Base-by-base conservation (phyloP, 192 early-diverging fungal genomes). In the Globomyces pollinis-pini region DNA sequence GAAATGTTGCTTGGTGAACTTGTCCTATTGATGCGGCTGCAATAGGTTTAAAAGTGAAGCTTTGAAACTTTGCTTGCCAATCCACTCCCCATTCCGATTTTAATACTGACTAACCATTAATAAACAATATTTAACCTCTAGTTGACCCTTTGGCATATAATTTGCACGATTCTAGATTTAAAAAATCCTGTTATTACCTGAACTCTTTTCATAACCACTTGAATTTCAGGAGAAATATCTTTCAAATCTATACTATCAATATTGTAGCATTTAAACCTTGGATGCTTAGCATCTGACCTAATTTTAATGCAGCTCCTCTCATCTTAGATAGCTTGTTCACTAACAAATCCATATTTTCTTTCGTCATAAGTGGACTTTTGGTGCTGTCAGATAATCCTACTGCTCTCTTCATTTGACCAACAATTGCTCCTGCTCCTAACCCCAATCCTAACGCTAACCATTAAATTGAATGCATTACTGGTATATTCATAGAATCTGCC, bases 271-370 rank as follows among this genome's bases (percentile, higher is more conserved):
- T 62, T 34, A 55, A 76, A 77, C 88, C 87, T 74, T 98, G 96
- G 60, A 98, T 98, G 63, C 87, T 90, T 1, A 98, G 65, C 92
- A 98, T 96, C 67, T 98, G 96, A 3, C 93, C 96, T 32, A 98
- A 79, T 62, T 98, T 98, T 13, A 98, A 70, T 3, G 96, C 96
- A 0, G 96, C 96, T 1, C 96, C 96, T 33, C 96, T 85, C 93
- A 99, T 96, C 32, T 76, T 75, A 0, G 91, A 85, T 15, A 99
- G 75, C 53, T 89, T 88, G 36, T 68, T 76, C 4, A 95, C 92
- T 11, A 99, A 71, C 2, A 86, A 81, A 59, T 99, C 89, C 31
- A 96, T 77, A 64, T 94, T 99, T 0, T 73, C 72, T 9, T 76
- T 76, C 45, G 72, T 88, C 34, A 98, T 59, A 9, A 80, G 29